Evolutionary conservation across 2,329 filamentous ascomycete genomes (phyloP), one percentile per base, ranked within the genome.

Genomic region (Fusarium phyllophilum): DNA sequence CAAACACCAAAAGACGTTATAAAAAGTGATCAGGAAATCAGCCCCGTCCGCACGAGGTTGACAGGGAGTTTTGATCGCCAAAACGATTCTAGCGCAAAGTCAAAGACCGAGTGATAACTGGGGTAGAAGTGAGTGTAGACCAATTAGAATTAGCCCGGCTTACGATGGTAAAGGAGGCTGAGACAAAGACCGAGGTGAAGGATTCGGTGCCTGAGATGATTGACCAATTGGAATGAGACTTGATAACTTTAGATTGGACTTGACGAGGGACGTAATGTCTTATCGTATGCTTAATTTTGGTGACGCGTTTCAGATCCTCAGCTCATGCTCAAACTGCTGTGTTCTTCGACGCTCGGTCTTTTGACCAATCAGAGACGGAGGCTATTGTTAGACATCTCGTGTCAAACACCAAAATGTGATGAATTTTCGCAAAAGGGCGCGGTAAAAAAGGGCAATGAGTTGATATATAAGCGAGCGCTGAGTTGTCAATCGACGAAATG

Each of bases 1-100:
- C 20, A 61, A 70, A 70, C 60, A 70, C 66, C 64, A 65, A 66
- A 8, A 38, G n/a, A n/a, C 44, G 46, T 68, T 62, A 57, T 57
- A 38, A 62, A n/a, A 62, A 10, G 4, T 6, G 24, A 29, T 41
- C 41, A 56, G 26, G 48, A 26, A 34, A 15, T 41, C 33, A 31
- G 46, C 12, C 44, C 14, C 7, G 17, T 13, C 29, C 15, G 13
- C 52, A 41, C 52, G 52, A 48, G 55, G 55, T 12, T 36, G 55
- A 48, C 55, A 49, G 41, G 39, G 38, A 46, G 31, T 13, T 6
- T 4, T 4, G 1, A 58, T 24, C 33, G 4, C 29, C 34, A 15
- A 3, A 31, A 24, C 7, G 1, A 26, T 48, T 1, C 20, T 68
- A 68, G 54, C 52, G 31, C 12, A 22, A 29, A 68, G 9, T 31